Percentiles rank a stretch among this genome's conserved stretches.
Evolutionary conservation across 169 alveolate genomes (phyloP).

Genomic region (Plasmodium reichenowi): DNA sequence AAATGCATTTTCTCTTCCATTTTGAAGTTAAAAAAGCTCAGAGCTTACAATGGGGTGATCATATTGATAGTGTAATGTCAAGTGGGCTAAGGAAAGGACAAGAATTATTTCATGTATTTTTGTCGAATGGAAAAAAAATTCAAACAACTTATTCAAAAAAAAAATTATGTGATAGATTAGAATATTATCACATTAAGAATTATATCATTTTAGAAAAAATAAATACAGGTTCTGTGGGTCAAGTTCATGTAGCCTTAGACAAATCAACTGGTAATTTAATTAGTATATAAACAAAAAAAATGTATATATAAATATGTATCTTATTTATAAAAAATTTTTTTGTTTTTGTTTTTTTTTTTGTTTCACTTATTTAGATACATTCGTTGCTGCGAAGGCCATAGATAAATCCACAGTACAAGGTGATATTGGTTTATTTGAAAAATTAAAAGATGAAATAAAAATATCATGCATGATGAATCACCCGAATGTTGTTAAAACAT

Average conservation of each 20-base stretch:
- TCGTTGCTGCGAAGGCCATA: conserved; percentile 83
- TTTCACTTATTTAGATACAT: conserved; percentile 8
- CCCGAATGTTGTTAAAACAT: conserved; percentile 85
- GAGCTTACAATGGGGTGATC: conserved; percentile 69
- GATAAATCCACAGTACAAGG: conserved; percentile 80
- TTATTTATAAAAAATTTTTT: background rate
- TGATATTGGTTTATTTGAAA: conserved; percentile 77
- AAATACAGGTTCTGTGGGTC: conserved; percentile 86
- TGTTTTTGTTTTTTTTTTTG: too few species aligned
- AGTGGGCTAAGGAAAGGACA: conserved; percentile 58
- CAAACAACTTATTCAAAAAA: conserved; percentile 72
- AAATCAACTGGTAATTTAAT: conserved; percentile 55
- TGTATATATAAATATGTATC: background rate
- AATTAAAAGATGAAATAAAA: conserved; percentile 84
- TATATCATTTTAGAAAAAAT: conserved; percentile 81
- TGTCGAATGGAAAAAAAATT: conserved; percentile 59
- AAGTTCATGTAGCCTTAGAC: conserved; percentile 83
- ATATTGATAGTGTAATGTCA: conserved; percentile 56
- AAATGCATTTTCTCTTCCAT: background rate
- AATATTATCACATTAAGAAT: conserved; percentile 79
- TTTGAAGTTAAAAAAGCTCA: conserved; percentile 59
- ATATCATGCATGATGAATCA: conserved; percentile 84
- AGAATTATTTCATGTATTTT: conserved; percentile 41
- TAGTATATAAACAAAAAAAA: background rate
- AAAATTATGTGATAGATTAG: conserved; percentile 74